Base-by-base conservation (phyloP, 345 rosid genomes). In the Boechera retrofracta region DNA sequence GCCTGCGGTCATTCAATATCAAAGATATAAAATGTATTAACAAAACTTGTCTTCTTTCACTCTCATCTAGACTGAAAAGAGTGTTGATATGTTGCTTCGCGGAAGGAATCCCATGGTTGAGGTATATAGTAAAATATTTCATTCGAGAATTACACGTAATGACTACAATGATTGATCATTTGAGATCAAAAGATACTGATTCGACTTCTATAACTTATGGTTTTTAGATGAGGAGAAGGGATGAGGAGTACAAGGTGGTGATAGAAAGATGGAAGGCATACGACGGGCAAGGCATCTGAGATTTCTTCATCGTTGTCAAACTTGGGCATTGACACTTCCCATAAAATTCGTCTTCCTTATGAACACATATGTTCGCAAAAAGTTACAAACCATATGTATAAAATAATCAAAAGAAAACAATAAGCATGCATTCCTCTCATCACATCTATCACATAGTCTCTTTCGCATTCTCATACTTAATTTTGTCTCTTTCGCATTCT, bases 261-360 rank as follows among this genome's bases (percentile, higher is more conserved):
- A 83, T 89, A 68, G 91, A 86, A 79, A 85, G 89, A 72, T 87
- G 88, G 91, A 86, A 84, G 76, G 33, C 85, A 12, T 89, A 86
- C 32, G 87, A 87, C 26, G 83, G 82, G 7, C 76, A 64, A 56
- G 84, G 74, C 73, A 72, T 85, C 16, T 85, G 72, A 79, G 29
- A 28, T 42, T 63, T 44, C 51, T 64, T 36, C 33, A 8, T 42
- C 5, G 3, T 61, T 39, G 21, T 70, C 5, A 52, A 38, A 36
- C 3, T 59, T 59, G 3, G 41, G 41, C 5, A 56, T 56, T 31
- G 61, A 13, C 16, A 11, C 32, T 12, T 29, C 5, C 35, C n/a
- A 10, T 13, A 7, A 7, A 31, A 2, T 31, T 15, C 31, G 39
- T 13, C 39, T 33, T 35, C 9, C 15, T 35, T 35, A 59, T 35